Evolutionary conservation across 2,329 filamentous ascomycete genomes (phyloP).

Genomic region (Cladosporium sp.): DNA sequence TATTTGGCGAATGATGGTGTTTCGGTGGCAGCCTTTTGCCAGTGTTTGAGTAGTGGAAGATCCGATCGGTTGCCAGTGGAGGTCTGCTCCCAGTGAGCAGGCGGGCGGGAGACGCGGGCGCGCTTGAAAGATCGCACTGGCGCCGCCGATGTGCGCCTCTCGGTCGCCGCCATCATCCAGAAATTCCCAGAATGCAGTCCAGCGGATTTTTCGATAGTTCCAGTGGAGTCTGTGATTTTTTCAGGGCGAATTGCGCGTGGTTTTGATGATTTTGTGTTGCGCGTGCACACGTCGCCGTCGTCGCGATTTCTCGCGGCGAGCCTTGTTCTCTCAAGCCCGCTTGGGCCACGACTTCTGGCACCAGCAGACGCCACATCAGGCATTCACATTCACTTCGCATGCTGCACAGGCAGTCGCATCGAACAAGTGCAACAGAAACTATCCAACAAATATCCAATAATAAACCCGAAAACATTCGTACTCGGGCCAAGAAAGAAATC

Average conservation of each 20-base stretch:
- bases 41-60: constrained; percentile 17
- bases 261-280: constrained; percentile 10
- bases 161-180: constrained; percentile 15
- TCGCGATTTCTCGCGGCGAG: constrained; percentile 1
- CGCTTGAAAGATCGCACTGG: constrained; percentile 20
- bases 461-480: not conserved
- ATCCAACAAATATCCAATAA: not conserved
- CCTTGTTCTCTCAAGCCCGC: not conserved
- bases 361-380: not conserved
- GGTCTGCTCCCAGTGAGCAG: constrained; percentile 20
- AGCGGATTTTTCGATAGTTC: not conserved
- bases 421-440: not conserved
- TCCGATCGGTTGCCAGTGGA: constrained; percentile 16
- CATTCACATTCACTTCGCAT: constrained; percentile 4
- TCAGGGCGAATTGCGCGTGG: not conserved
- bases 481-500: not conserved
- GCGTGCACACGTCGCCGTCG: constrained; percentile 6
- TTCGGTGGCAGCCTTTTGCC: constrained; percentile 19
- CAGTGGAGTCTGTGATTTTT: not conserved
- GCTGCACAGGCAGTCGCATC: not conserved
- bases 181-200: not conserved
- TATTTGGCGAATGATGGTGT: constrained; percentile 70
- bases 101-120: constrained; percentile 20
- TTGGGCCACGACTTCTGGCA: constrained; percentile 10
- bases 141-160: constrained; percentile 14